Evolutionary conservation across 2,329 filamentous ascomycete genomes (phyloP), one percentile per base, ranked within the genome.

Genomic region (Fusarium sterilihyphosum): DNA sequence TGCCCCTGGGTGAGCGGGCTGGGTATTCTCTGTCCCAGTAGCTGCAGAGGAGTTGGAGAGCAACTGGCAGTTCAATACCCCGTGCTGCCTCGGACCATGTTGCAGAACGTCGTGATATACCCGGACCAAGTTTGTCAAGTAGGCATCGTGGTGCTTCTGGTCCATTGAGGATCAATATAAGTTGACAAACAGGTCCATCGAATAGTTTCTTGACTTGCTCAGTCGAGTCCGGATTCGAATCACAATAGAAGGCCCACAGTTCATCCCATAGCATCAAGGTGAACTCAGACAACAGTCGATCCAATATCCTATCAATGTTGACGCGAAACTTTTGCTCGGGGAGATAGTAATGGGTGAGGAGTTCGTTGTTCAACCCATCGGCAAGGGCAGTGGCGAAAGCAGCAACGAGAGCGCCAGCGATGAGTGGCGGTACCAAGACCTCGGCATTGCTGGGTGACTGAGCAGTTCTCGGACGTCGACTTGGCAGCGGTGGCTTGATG

Each of bases 271-370:
- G 65, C 52, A 77, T 72, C 16, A 67, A 66, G 6, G 79, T 81
- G 31, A 83, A 84, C 13, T 79, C 77, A 14, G 78, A 72, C 8
- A 84, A 62, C 20, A 84, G 75, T 3, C 82, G 80, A 65, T 84
- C 82, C 37, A 84, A 50, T 8, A 83, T 81, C 2, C 81, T 76
- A 49, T 84, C 82, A 24, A 84, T 73, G 49, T 83, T 83, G 61
- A 83, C 62, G 33, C 73, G 77, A 11, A 81, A 76, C 33, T 77
- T 79, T 54, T 81, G 77, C 52, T 82, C 80, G 24, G 78, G 71
- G 12, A 82, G 74, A 62, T 84, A 84, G 47, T 84, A 84, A 65
- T 84, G 79, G 9, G 81, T 81, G 58, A 83, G 78, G 26, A 84
- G 80, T 26, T 81, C 81, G 73, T 83, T 82, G 61, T 79, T 73